phyloP scores from a whole-genome alignment of 306 rosid genomes.

The Oxytropis ochrocephala region DNA sequence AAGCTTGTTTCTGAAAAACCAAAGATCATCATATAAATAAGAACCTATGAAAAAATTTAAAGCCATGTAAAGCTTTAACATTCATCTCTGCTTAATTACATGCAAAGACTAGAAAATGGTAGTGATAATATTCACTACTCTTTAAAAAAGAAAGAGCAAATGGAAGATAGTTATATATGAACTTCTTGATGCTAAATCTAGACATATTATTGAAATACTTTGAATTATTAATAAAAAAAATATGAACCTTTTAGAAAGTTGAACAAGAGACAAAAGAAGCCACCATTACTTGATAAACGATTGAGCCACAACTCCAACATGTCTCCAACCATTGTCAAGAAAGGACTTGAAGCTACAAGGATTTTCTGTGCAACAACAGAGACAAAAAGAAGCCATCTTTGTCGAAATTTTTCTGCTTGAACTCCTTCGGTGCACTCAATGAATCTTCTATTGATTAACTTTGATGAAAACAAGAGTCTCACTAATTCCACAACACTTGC shows the following conservation, averaged over 20 bases:
- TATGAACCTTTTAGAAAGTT: constrained; percentile 37
- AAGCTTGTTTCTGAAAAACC: too few relatives aligned
- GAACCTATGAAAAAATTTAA: not conserved
- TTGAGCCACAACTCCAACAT: constrained; percentile 40
- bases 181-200: too few relatives aligned
- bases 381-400: constrained; percentile 59
- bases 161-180: not conserved
- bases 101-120: not conserved
- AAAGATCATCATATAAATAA: not conserved
- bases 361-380: constrained; percentile 43
- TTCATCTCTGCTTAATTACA: not conserved
- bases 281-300: constrained; percentile 51
- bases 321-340: constrained; percentile 31
- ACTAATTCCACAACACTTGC: constrained; percentile 35
- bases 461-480: constrained; percentile 35
- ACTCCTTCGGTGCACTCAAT: constrained; percentile 30
- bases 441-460: constrained; percentile 29
- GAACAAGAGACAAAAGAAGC: constrained; percentile 32
- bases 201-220: too few relatives aligned
- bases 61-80: not conserved
- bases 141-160: not conserved
- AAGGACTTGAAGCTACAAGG: not conserved
- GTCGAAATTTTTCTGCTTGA: constrained; percentile 9
- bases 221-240: too few relatives aligned
- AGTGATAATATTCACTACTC: not conserved